Evolutionary conservation across 106 monocot genomes (phyloP).

Genomic region (Acorus gramineus): DNA sequence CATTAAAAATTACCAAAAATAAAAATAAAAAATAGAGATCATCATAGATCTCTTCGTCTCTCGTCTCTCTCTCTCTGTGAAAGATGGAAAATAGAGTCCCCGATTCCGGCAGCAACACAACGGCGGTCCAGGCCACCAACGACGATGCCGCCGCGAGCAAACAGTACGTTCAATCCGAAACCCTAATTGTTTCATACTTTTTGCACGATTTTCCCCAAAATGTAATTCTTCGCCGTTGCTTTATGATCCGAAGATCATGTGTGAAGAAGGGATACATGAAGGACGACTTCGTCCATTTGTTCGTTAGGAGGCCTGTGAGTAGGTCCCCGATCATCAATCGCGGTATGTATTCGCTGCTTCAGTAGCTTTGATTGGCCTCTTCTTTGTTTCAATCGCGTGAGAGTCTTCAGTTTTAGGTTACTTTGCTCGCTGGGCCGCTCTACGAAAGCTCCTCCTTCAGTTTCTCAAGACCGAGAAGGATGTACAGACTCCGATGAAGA

Average conservation of each 20-base stretch:
- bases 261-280: conserved; percentile 94
- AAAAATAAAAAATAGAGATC: no score
- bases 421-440: conserved; percentile 88
- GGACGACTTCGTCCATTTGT: conserved; percentile 82
- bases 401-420: conserved; percentile 41
- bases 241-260: conserved; percentile 46
- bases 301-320: conserved; percentile 62
- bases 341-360: conserved; percentile 30
- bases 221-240: neutral
- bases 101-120: conserved; percentile 41
- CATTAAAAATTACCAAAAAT: no score
- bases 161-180: conserved; percentile 34
- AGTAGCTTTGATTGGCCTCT: neutral
- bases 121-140: conserved; percentile 90
- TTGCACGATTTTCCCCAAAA: no score
- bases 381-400: conserved; percentile 2
- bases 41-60: no score
- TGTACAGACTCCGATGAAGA: conserved; percentile 20
- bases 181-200: neutral
- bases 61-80: no score
- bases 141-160: conserved; percentile 97
- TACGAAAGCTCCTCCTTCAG: conserved; percentile 65
- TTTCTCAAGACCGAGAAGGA: conserved; percentile 42
- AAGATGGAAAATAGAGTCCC: neutral
- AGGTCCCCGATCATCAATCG: conserved; percentile 97